Evolutionary conservation across 2,329 filamentous ascomycete species (phyloP).

Genomic region (Aspergillus vadensis): DNA sequence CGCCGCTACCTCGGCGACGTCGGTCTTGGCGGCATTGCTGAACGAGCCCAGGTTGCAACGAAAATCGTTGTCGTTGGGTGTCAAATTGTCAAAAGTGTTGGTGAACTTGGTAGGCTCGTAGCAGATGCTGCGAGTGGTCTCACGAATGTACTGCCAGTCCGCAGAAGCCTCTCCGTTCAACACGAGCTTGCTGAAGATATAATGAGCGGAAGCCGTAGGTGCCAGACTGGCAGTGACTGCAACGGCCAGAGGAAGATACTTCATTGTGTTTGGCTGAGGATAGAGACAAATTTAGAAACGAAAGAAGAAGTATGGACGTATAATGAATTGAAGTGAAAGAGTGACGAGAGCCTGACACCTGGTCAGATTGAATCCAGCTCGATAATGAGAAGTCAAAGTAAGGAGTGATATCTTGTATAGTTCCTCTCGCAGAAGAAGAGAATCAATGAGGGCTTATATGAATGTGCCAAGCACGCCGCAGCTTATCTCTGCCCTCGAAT

Average conservation of each 20-base stretch:
- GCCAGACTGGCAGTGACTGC: conserved; percentile 14
- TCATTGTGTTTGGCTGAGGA: conserved; percentile 5
- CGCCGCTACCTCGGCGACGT: conserved; percentile 19
- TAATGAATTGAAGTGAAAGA: neutral
- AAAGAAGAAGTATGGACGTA: neutral
- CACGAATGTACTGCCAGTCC: conserved; percentile 22
- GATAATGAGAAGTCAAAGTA: neutral
- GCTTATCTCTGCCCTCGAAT: neutral
- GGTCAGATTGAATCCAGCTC: neutral
- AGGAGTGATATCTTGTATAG: neutral
- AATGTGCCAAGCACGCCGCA: neutral
- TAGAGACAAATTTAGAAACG: neutral
- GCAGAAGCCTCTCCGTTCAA: conserved; percentile 13
- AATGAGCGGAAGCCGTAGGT: conserved; percentile 15
- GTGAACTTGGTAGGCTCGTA: conserved; percentile 23
- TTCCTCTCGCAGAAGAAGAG: neutral
- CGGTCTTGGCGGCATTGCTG: conserved; percentile 21
- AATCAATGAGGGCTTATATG: neutral
- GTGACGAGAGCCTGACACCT: neutral
- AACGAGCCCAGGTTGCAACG: conserved; percentile 24
- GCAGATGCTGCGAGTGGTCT: conserved; percentile 16
- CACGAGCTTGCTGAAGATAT: conserved; percentile 23
- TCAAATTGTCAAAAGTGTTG: conserved; percentile 19
- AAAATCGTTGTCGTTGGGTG: conserved; percentile 21
- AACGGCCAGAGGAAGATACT: conserved; percentile 8